Conservation (phyloP, 495 filamentous ascomycete genomes). For the Lindgomyces ingoldianus region DNA sequence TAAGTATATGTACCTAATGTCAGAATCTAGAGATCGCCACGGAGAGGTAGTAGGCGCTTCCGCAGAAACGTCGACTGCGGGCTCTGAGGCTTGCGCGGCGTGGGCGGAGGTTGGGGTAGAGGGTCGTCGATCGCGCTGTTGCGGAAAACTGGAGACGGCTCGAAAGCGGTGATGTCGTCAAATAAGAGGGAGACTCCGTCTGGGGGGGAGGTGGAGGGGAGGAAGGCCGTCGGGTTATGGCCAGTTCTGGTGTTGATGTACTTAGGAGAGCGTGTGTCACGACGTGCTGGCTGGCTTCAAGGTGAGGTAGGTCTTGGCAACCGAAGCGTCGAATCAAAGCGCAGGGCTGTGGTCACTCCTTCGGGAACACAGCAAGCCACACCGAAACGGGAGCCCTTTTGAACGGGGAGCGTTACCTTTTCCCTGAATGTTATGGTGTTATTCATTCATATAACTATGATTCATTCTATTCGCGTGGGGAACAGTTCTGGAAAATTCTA, state of each 20-base stretch:
- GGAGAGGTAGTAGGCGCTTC: constrained; percentile 51
- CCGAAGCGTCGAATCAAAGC: neutral
- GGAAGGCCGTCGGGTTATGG: constrained; percentile 27
- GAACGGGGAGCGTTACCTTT: neutral
- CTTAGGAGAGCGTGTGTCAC: constrained; percentile 11
- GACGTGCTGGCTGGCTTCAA: neutral
- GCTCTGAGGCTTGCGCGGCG: constrained; percentile 32
- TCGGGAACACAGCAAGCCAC: neutral
- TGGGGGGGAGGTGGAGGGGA: constrained; percentile 23
- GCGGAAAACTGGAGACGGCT: constrained; percentile 15
- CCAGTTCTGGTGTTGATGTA: constrained; percentile 26
- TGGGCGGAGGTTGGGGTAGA: constrained; percentile 20
- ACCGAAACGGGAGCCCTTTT: neutral
- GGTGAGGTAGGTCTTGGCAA: neutral
- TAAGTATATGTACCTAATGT: constrained; percentile 54
- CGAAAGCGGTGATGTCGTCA: constrained; percentile 8
- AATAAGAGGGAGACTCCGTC: constrained; percentile 2
- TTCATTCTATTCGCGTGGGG: neutral
- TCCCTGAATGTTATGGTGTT: neutral
- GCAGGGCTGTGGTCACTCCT: neutral
- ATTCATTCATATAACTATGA: neutral
- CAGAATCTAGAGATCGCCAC: constrained; percentile 56
- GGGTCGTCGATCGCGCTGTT: constrained; percentile 9
- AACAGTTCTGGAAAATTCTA: too few relatives aligned
- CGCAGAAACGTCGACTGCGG: constrained; percentile 38